Evolutionary conservation across 2,329 filamentous ascomycete species (phyloP), one percentile per base, ranked within the genome.

Genomic region (Pseudogymnoascus sp.): DNA sequence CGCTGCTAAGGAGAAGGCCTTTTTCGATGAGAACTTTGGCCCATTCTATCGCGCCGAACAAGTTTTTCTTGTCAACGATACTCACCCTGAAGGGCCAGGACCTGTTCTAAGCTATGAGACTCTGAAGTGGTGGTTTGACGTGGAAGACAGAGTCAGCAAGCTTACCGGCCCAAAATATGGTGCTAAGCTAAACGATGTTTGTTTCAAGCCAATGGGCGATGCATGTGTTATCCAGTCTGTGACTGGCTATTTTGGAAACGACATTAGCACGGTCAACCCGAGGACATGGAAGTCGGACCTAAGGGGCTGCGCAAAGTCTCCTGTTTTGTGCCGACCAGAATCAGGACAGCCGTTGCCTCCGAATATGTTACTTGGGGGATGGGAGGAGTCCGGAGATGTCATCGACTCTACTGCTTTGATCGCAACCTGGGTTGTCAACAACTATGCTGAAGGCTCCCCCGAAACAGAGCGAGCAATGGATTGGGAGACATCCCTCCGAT

Each of bases 31-130:
- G 37, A 92, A 91, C 69, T 99, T 99, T 72, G 95, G 94, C 0
- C 92, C 93, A 0, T 99, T 99, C 72, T 99, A 94, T 76, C 89
- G 94, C 41, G 89, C 92, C 0, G 90, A 99, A 74, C 94, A 99
- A 75, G 85, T 87, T 0, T 99, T 99, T 74, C 75, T 99, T 12
- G 91, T 97, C 65, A 99, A 97, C 66, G 92, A 97, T 68, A 92
- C 86, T 0, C 73, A 81, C 0, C 69, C 81, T 2, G 79, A 80
- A 2, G 84, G 83, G 0, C 81, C 86, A 2, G 86, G 89, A 0
- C 90, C 91, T 0, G 91, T 97, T 1, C 77, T 99, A 63, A 92
- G 84, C 73, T 94, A 95, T 68, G 91, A 97, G 7, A 97, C 90
- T 0, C 79, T 99, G 8, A 78, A 82, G 26, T 99, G 94, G 94